phyloP scores from a whole-genome alignment of 2,329 filamentous ascomycete genomes.

The Aspergillus udagawae region DNA sequence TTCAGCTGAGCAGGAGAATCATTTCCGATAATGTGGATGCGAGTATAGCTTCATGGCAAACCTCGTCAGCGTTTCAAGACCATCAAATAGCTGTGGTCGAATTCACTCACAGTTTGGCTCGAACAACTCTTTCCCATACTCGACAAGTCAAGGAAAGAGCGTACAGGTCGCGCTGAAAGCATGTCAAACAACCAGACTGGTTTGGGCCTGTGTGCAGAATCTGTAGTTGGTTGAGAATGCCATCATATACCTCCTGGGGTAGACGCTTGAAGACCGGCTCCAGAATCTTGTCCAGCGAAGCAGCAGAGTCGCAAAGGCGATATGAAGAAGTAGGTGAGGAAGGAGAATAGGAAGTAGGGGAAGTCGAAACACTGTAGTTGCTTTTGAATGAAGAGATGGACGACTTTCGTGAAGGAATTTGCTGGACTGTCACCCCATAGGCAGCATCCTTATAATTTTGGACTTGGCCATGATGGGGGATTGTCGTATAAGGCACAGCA shows the following conservation, averaged over 20 bases:
- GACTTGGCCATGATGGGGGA: slow-evolving; percentile 21
- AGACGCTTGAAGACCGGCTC: slow-evolving; percentile 42
- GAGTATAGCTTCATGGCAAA: slow-evolving; percentile 41
- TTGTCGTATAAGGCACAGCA: slow-evolving; percentile 28
- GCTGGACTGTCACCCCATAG: slow-evolving; percentile 27
- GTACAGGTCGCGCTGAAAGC: slow-evolving; percentile 53
- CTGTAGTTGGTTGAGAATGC: slow-evolving; percentile 50
- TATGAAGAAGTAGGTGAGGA: slow-evolving; percentile 33
- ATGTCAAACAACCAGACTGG: slow-evolving; percentile 47
- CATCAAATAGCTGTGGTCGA: slow-evolving; percentile 10
- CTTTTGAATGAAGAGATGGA: slow-evolving; percentile 36
- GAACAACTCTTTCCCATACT: slow-evolving; percentile 53
- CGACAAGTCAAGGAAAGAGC: slow-evolving; percentile 52
- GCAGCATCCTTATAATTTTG: slow-evolving; percentile 26
- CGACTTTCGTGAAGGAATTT: slow-evolving; percentile 29
- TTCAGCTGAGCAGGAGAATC: slow-evolving; percentile 45
- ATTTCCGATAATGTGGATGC: slow-evolving; percentile 46
- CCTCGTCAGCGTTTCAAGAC: slow-evolving; percentile 10
- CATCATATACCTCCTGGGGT: slow-evolving; percentile 53
- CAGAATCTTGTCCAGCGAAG: slow-evolving; percentile 30
- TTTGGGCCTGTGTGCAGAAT: slow-evolving; percentile 39
- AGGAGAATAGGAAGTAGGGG: slow-evolving; percentile 36
- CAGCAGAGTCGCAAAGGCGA: slow-evolving; percentile 36
- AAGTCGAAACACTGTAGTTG: slow-evolving; percentile 35
- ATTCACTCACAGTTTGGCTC: slow-evolving; percentile 47